These are phyloP conservation scores for Neurospora cerealis DNA, from an alignment of 495 filamentous ascomycete species.

Conservation along the genomic window DNA sequence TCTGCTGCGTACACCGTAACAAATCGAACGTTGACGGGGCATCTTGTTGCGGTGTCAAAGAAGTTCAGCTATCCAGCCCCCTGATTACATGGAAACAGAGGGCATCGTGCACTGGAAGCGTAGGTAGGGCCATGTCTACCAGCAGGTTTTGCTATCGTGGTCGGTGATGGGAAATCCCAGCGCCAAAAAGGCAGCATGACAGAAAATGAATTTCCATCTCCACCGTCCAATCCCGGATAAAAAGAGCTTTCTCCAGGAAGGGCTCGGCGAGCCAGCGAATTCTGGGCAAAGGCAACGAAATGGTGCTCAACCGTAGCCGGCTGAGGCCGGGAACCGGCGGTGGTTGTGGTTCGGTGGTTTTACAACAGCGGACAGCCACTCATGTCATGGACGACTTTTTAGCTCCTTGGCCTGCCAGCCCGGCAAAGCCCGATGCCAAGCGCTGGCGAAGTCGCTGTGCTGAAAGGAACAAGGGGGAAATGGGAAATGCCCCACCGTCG, in stretches of 20 bases:
- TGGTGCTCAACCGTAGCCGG: not conserved
- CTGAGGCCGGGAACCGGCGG: not conserved
- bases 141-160: not conserved
- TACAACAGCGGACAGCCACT: not conserved
- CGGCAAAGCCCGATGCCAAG: not conserved
- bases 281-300: not conserved
- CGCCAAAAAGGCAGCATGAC: not conserved
- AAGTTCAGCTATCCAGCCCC: not conserved
- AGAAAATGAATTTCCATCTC: not conserved
- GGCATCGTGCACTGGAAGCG: not conserved
- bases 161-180: not conserved
- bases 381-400: not conserved
- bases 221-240: not conserved
- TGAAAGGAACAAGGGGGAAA: not conserved
- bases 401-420: not conserved
- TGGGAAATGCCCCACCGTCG: not conserved
- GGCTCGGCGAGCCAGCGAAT: not conserved
- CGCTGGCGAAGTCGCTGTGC: not conserved
- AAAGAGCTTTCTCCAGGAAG: not conserved
- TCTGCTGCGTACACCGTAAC: too few species aligned
- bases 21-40: not conserved
- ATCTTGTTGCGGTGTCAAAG: not conserved
- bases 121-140: not conserved
- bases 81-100: not conserved
- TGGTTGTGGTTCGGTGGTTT: not conserved